Percentiles rank a stretch among this genome's conserved stretches.
Evolutionary conservation across 495 filamentous ascomycete species (phyloP).

Genomic region (Xylaria grammica): DNA sequence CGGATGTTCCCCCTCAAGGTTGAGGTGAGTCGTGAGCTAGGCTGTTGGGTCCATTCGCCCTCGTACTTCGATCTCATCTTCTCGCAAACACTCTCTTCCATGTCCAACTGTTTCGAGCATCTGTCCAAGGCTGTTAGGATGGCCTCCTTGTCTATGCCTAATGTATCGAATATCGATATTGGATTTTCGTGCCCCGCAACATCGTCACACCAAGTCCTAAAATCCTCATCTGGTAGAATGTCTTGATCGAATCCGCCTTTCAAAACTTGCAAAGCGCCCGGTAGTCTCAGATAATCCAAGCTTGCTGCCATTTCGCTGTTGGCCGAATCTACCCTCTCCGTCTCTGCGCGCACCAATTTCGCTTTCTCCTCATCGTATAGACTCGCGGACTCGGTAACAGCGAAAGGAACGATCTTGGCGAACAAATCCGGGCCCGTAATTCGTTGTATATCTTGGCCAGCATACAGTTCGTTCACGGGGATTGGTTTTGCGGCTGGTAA

Average conservation of each 20-base stretch:
- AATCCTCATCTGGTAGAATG: conserved; percentile 85
- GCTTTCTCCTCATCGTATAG: conserved; percentile 99
- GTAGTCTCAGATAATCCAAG: conserved; percentile 90
- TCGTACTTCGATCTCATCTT: conserved; percentile 99
- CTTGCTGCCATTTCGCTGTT: conserved; percentile 96
- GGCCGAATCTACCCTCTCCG: conserved; percentile 86
- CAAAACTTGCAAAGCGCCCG: conserved; percentile 84
- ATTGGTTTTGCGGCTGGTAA: conserved; percentile 97
- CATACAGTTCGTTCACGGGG: conserved; percentile 93
- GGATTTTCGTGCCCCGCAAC: conserved; percentile 81
- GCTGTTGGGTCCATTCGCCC: conserved; percentile 94
- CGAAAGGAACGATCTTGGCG: conserved; percentile 93
- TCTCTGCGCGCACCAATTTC: conserved; percentile 91
- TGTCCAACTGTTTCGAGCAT: conserved; percentile 84
- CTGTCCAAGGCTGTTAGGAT: conserved; percentile 74
- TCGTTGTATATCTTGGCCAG: conserved; percentile 93
- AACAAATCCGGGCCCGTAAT: conserved; percentile 98
- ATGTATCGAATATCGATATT: conserved; percentile 71
- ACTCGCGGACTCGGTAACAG: conserved; percentile 94
- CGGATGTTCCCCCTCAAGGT: conserved; percentile 86
- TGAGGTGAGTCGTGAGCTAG: conserved; percentile 83
- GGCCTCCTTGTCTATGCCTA: conserved; percentile 76
- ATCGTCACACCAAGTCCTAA: conserved; percentile 90
- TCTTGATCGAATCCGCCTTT: conserved; percentile 95
- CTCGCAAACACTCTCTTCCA: conserved; percentile 97